Base-by-base conservation (phyloP, 176 grass and related monocot species). In the Eragrostis nindensis region DNA sequence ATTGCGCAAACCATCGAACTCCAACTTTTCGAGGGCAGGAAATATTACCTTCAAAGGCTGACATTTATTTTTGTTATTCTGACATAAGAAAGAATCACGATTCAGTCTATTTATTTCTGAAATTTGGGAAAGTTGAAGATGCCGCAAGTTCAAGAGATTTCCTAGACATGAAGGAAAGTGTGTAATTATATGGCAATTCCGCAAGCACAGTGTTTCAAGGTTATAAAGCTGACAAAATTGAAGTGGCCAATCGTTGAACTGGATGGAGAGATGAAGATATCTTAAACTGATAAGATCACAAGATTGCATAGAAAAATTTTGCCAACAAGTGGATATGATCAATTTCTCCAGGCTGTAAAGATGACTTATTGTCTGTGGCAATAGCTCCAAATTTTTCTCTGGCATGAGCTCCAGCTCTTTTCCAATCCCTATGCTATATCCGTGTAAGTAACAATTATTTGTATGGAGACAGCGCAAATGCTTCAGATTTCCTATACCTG, bases 291-390 rank as follows among this genome's bases (percentile, higher is more conserved):
- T 19, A 71, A 81, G 78, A 60, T 71, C 29, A 18, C 55, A 19
- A 21, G 42, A 70, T 5, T 15, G 30, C 25, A 30, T 71, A 24
- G 66, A 44, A 24, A 56, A 60, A 5, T 47, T 24, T 61, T 13
- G 42, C 6, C 6, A n/a, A 13, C 18, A 45, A 46, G 50, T 59
- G 24, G 25, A 71, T n/a, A 81, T 14, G 3, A 61, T 52, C 66
- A 88, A 66, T 50, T 48, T 85, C 44, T 89, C 81, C 49, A 89
- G 75, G 69, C 38, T 80, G 78, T 64, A 74, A 85, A 89, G 75
- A 52, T 61, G 24, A 19, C 47, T 54, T 66, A 85, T 21, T 26
- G 79, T 83, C 26, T 76, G 26, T 75, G 82, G 70, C 38, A 71
- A 71, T 11, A 10, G 30, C 19, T 56, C 11, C 19, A 74, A 30